A percentile compares a stretch with the other conserved stretches of the same genome.
Conservation (phyloP, 345 rosid genomes). For the Lepidium aucheri region DNA sequence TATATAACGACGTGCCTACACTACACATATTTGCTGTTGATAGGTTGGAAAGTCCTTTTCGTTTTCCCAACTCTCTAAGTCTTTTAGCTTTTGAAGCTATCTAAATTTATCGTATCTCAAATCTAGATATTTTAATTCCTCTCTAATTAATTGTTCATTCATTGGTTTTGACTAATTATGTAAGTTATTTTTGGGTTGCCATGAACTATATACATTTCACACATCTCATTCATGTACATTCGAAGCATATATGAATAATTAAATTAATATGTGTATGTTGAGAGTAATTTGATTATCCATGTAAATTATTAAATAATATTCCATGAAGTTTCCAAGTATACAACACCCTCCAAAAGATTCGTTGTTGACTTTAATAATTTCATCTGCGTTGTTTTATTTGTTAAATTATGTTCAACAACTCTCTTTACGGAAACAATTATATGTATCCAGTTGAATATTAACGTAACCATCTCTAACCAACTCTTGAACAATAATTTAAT, state of each 20-base stretch:
- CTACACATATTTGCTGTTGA: slow-evolving; percentile 39
- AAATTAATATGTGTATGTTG: not conserved
- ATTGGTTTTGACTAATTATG: not conserved
- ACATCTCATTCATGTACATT: not conserved
- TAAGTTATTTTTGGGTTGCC: not conserved
- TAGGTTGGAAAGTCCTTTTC: slow-evolving; percentile 79
- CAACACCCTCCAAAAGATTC: slow-evolving; percentile 19
- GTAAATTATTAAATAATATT: not conserved
- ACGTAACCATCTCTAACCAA: slow-evolving; percentile 29
- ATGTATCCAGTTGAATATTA: slow-evolving; percentile 13
- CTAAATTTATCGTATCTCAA: not conserved
- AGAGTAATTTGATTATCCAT: not conserved
- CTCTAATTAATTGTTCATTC: not conserved
- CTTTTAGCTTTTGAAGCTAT: slow-evolving; percentile 29
- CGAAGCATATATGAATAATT: not conserved
- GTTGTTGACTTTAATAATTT: slow-evolving; percentile 18
- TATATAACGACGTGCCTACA: slow-evolving; percentile 32
- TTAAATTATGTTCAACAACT: slow-evolving; percentile 22
- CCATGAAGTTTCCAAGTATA: slow-evolving; percentile 20
- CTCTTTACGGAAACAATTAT: slow-evolving; percentile 22
- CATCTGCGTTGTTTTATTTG: slow-evolving; percentile 6
- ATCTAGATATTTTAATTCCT: not conserved
- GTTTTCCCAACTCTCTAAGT: slow-evolving; percentile 35
- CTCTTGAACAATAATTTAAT: slow-evolving; percentile 19
- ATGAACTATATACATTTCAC: not conserved